Percentiles rank a stretch among this genome's conserved stretches.
Evolutionary conservation across 176 grass and related monocot species (phyloP).

Genomic region (Aegilops speltoides): DNA sequence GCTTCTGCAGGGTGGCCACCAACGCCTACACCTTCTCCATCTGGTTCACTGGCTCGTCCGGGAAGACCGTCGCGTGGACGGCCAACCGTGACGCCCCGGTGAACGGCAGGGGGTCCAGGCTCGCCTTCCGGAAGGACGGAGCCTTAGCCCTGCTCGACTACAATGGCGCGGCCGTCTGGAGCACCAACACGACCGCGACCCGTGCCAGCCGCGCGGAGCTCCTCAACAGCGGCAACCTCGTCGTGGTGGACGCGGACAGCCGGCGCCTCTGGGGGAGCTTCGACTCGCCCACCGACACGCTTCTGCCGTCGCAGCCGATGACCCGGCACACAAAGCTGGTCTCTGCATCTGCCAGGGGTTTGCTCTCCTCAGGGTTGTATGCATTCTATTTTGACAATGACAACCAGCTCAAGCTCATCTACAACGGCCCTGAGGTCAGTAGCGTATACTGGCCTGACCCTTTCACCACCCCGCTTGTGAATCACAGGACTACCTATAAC

Average conservation of each 20-base stretch:
- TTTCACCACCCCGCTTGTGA: neutral
- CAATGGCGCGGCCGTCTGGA: too few species aligned
- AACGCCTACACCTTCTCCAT: too few species aligned
- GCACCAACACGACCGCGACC: too few species aligned
- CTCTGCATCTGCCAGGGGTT: conserved; percentile 28
- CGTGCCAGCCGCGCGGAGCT: neutral
- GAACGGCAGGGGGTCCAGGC: too few species aligned
- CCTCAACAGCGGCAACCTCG: conserved; percentile 35
- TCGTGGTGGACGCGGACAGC: neutral
- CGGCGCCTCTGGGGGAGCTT: conserved; percentile 36
- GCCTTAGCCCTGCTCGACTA: too few species aligned
- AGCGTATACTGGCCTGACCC: conserved; percentile 58
- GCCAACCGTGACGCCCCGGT: too few species aligned
- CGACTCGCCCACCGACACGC: conserved; percentile 46
- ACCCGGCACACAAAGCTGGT: conserved; percentile 37
- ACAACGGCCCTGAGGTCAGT: conserved; percentile 33
- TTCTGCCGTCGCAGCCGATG: conserved; percentile 42
- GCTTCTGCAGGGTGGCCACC: too few species aligned
- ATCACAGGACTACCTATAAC: conserved; percentile 29
- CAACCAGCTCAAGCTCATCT: conserved; percentile 49
- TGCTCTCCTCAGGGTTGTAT: conserved; percentile 45
- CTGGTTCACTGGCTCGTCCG: too few species aligned
- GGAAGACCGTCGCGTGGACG: too few species aligned
- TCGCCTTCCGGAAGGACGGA: too few species aligned
- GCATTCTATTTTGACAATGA: conserved; percentile 41